Conservation (phyloP, 768 basidiomycete species). For the Rhizopogon sp. region DNA sequence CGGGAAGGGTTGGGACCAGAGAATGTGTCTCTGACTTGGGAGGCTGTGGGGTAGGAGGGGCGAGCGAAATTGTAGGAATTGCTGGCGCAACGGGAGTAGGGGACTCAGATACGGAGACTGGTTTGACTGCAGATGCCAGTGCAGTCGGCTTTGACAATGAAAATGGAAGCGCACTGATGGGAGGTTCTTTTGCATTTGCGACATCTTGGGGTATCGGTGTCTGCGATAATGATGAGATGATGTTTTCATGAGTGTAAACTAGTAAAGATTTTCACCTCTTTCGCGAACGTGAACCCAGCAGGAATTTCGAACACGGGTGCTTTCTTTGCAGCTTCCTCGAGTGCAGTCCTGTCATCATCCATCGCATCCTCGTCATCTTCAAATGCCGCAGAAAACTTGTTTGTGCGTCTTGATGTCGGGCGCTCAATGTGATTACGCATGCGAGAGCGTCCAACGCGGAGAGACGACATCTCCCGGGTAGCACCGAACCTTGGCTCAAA, state of each 20-base stretch:
- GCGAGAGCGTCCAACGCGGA: conserved; percentile 63
- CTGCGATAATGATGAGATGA: conserved; percentile 16
- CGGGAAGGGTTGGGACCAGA: conserved; percentile 6
- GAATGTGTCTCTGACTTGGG: conserved; percentile 7
- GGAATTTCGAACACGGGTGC: conserved; percentile 57
- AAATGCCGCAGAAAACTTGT: conserved; percentile 65
- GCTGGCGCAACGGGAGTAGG: conserved; percentile 2
- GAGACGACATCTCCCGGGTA: conserved; percentile 38
- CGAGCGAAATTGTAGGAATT: conserved; percentile 17
- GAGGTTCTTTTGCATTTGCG: conserved; percentile 56
- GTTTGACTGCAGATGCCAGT: conserved; percentile 12
- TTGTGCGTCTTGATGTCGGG: conserved; percentile 41
- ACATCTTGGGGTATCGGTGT: conserved; percentile 34
- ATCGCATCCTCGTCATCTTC: conserved; percentile 43
- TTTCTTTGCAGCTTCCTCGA: conserved; percentile 53
- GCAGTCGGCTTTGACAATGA: conserved; percentile 43
- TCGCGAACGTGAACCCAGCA: conserved; percentile 62
- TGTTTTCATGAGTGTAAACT: neutral
- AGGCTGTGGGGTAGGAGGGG: conserved; percentile 22
- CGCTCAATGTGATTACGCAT: conserved; percentile 58
- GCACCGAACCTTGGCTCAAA: conserved; percentile 16
- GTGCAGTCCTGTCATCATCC: conserved; percentile 33
- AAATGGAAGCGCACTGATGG: conserved; percentile 59
- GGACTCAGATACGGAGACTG: conserved; percentile 3
- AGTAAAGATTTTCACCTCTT: conserved; percentile 35